Percentiles rank a stretch among this genome's conserved stretches.
These are phyloP conservation scores for Coleophoma eucalyptorum DNA, from an alignment of 2,329 filamentous ascomycete genomes.

Conservation along the genomic window DNA sequence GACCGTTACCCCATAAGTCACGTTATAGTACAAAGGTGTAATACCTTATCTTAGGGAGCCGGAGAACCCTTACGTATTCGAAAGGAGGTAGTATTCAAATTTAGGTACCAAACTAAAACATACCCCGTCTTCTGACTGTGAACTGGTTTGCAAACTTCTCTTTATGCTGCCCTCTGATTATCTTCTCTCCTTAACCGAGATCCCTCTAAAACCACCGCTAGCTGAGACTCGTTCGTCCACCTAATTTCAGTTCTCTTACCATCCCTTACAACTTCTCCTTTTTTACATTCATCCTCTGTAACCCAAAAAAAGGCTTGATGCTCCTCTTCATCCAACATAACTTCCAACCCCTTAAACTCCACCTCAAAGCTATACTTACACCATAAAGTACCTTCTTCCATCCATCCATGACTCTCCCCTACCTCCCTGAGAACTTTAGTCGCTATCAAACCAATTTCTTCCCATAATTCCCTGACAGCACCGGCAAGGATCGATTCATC, in stretches of 20 bases:
- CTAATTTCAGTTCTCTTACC: conserved; percentile 7
- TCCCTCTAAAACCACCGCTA: conserved; percentile 5
- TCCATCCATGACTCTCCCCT: neutral
- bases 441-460: conserved; percentile 8
- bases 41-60: no score
- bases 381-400: conserved; percentile 2
- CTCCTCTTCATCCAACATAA: conserved; percentile 8
- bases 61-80: no score
- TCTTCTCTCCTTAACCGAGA: neutral
- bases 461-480: conserved; percentile 7
- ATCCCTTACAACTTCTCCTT: conserved; percentile 1
- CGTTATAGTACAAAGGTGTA: no score
- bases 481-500: conserved; percentile 6
- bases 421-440: conserved; percentile 4
- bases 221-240: conserved; percentile 6
- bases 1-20: no score
- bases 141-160: no score
- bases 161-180: neutral
- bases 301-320: conserved; percentile 8
- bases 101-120: no score
- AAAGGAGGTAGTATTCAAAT: no score
- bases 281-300: conserved; percentile 9
- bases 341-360: conserved; percentile 5
- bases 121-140: no score
- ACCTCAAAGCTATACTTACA: conserved; percentile 9